Evolutionary conservation across 176 grass and related monocot genomes (phyloP).

Genomic region (Urochloa ruziziensis): DNA sequence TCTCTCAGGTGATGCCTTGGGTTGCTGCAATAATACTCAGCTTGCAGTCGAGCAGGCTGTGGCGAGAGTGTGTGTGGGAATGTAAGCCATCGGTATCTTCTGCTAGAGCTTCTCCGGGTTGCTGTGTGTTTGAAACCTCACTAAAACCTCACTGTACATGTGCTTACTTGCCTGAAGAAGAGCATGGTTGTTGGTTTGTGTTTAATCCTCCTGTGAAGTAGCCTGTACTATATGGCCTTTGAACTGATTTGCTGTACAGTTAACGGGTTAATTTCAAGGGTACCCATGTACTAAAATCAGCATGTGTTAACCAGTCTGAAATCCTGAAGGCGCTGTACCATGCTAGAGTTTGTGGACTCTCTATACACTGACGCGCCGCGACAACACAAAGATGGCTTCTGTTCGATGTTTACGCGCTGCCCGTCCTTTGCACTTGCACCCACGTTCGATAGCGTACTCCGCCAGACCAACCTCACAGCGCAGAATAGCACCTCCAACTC

Average conservation of each 20-base stretch:
- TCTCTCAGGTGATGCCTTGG: slow-evolving; percentile 37
- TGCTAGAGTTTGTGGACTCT: not conserved
- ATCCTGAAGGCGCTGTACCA: not conserved
- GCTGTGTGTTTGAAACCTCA: slow-evolving; percentile 56
- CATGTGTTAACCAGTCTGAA: not conserved
- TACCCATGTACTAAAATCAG: not conserved
- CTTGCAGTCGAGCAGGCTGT: slow-evolving; percentile 39
- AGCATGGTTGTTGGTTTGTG: slow-evolving; percentile 37
- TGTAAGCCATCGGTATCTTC: slow-evolving; percentile 32
- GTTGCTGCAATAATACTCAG: slow-evolving; percentile 49
- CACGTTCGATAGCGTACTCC: too few relatives aligned
- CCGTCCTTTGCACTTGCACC: too few relatives aligned
- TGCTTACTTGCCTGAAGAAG: slow-evolving; percentile 55
- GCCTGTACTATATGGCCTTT: slow-evolving; percentile 11
- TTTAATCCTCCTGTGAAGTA: slow-evolving; percentile 31
- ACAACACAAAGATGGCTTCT: too few relatives aligned
- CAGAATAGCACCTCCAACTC: too few relatives aligned
- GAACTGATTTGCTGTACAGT: slow-evolving; percentile 38
- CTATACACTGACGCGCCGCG: not conserved
- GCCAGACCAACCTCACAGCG: too few relatives aligned
- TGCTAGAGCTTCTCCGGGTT: slow-evolving; percentile 41
- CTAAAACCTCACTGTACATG: slow-evolving; percentile 66
- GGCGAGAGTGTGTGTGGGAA: slow-evolving; percentile 13
- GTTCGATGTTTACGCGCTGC: too few relatives aligned
- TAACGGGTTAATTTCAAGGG: slow-evolving; percentile 24